Conservation (phyloP, 2,329 filamentous ascomycete species). For the Beauveria bassiana region DNA sequence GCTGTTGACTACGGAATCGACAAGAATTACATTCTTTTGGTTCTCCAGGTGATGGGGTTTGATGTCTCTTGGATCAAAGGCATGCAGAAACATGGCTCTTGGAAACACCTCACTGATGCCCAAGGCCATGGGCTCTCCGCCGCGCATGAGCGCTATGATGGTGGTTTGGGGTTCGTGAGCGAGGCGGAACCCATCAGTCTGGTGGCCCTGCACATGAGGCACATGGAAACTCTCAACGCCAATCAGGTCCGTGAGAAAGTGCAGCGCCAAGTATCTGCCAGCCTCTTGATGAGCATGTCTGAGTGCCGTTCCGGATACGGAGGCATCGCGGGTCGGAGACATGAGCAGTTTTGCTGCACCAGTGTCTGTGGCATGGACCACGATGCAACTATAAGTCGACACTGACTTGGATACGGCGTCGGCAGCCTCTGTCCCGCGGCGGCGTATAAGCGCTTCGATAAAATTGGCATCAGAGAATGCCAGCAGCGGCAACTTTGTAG, state of each 20-base stretch:
- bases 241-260: slow-evolving; percentile 38
- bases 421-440: not conserved
- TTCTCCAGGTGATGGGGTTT: slow-evolving; percentile 30
- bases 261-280: slow-evolving; percentile 46
- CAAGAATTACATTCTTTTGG: slow-evolving; percentile 38
- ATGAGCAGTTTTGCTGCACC: slow-evolving; percentile 41
- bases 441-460: not conserved
- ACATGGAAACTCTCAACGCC: slow-evolving; percentile 43
- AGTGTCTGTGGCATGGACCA: slow-evolving; percentile 35
- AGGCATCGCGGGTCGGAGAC: slow-evolving; percentile 45
- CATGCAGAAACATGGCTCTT: slow-evolving; percentile 43
- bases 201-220: slow-evolving; percentile 41
- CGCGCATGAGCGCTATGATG: slow-evolving; percentile 56
- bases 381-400: not conserved
- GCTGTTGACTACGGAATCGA: slow-evolving; percentile 55
- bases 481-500: slow-evolving; percentile 30
- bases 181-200: slow-evolving; percentile 38
- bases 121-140: slow-evolving; percentile 53
- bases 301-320: slow-evolving; percentile 35
- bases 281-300: slow-evolving; percentile 39
- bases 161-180: slow-evolving; percentile 37
- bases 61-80: slow-evolving; percentile 32
- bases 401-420: not conserved
- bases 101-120: slow-evolving; percentile 48
- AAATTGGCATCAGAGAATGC: not conserved